phyloP scores from a whole-genome alignment of 305 asterid genomes.

The Rubia balearica region DNA sequence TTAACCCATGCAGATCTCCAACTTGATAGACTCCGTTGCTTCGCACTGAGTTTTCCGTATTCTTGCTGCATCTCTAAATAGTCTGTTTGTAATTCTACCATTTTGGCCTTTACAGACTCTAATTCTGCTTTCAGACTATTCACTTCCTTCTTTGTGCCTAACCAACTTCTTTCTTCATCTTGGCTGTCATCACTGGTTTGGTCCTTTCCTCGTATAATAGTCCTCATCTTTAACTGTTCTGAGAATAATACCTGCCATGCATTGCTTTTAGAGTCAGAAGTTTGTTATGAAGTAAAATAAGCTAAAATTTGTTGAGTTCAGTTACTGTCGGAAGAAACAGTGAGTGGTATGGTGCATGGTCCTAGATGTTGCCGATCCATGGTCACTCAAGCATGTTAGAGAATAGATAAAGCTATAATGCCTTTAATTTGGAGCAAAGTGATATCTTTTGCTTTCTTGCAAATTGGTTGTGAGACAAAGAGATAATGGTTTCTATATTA shows the following conservation, averaged over 20 bases:
- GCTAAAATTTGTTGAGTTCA: too few species aligned
- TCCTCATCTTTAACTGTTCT: constrained; percentile 69
- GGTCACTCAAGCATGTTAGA: not conserved
- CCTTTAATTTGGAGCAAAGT: not conserved
- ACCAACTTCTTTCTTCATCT: constrained; percentile 36
- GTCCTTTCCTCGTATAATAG: constrained; percentile 41
- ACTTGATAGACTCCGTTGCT: constrained; percentile 31
- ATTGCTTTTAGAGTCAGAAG: constrained; percentile 21
- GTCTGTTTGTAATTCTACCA: constrained; percentile 55
- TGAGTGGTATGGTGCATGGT: not conserved
- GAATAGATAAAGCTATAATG: not conserved
- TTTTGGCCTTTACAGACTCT: constrained; percentile 47
- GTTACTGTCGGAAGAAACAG: too few species aligned
- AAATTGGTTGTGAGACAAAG: not conserved
- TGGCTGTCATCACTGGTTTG: constrained; percentile 38
- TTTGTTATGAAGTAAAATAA: not conserved
- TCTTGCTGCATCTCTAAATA: constrained; percentile 53
- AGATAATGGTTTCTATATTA: too few species aligned
- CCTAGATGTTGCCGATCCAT: not conserved
- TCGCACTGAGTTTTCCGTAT: constrained; percentile 33
- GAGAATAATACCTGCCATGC: constrained; percentile 62
- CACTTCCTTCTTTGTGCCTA: constrained; percentile 57
- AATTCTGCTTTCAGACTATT: constrained; percentile 55
- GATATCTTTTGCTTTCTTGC: not conserved
- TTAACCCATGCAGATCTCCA: constrained; percentile 30